Percentiles rank a stretch among this genome's conserved stretches.
phyloP scores from a whole-genome alignment of 441 rosid species.

The Corymbia citriodora region DNA sequence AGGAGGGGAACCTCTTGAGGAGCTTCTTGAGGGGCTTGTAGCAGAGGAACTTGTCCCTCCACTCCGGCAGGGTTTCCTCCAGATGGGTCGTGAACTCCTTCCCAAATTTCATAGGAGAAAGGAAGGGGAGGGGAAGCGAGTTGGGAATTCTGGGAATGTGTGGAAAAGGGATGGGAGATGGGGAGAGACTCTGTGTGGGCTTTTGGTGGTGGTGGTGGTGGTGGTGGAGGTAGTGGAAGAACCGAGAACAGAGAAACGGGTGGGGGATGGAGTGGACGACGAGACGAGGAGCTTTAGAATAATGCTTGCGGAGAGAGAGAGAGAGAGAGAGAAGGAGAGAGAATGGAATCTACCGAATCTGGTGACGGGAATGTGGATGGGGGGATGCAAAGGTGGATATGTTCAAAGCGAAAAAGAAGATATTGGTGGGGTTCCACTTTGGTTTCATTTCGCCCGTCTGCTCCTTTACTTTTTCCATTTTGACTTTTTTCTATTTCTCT shows the following conservation, averaged over 20 bases:
- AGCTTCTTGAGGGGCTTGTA: constrained; percentile 89
- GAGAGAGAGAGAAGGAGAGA: not conserved
- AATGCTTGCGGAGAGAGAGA: not conserved
- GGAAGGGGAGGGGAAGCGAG: not conserved
- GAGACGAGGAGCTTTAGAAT: not conserved
- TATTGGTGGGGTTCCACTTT: not conserved
- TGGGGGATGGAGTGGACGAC: not conserved
- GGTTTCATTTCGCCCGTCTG: not conserved
- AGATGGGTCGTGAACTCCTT: constrained; percentile 86
- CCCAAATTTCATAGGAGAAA: constrained; percentile 69
- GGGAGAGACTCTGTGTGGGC: not conserved
- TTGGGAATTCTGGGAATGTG: not conserved
- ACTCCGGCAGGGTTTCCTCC: constrained; percentile 87
- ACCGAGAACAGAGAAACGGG: not conserved
- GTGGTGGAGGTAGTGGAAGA: too few species aligned
- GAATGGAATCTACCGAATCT: not conserved
- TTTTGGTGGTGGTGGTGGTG: not conserved
- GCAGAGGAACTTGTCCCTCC: constrained; percentile 95
- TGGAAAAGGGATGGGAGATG: not conserved
- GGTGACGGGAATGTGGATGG: not conserved
- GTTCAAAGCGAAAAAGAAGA: not conserved
- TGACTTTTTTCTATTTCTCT: too few species aligned
- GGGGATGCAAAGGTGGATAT: not conserved
- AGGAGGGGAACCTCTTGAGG: constrained; percentile 57
- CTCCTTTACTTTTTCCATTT: not conserved